Conservation (phyloP, 257 asterid species). For the Solanum pennellii region DNA sequence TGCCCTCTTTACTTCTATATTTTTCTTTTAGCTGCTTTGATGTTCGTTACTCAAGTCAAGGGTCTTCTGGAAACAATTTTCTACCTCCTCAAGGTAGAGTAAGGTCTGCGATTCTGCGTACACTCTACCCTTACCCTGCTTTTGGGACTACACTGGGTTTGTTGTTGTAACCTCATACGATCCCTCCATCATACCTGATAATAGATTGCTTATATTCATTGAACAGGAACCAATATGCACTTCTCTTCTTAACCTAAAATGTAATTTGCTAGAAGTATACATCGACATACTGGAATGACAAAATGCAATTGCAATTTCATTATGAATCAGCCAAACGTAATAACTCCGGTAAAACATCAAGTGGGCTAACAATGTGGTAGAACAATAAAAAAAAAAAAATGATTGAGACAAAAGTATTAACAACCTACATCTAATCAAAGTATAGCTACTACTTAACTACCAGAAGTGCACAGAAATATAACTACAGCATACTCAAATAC, state of each 20-base stretch:
- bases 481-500: background rate
- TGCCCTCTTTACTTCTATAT: background rate
- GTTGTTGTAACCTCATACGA: background rate
- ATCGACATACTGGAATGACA: background rate
- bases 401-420: background rate
- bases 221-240: background rate
- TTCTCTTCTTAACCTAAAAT: background rate
- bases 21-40: background rate
- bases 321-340: background rate
- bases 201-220: background rate
- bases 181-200: background rate
- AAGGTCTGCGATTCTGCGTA: background rate
- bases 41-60: background rate
- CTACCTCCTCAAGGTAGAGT: background rate
- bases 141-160: background rate
- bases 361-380: background rate
- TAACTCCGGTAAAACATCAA: background rate
- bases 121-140: background rate
- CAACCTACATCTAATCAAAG: background rate
- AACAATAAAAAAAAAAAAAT: background rate
- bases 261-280: background rate
- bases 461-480: background rate
- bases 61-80: background rate
- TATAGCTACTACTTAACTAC: background rate
- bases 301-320: background rate